Evolutionary conservation across 345 rosid species (phyloP).

Genomic region (Eucalyptus microcorys): DNA sequence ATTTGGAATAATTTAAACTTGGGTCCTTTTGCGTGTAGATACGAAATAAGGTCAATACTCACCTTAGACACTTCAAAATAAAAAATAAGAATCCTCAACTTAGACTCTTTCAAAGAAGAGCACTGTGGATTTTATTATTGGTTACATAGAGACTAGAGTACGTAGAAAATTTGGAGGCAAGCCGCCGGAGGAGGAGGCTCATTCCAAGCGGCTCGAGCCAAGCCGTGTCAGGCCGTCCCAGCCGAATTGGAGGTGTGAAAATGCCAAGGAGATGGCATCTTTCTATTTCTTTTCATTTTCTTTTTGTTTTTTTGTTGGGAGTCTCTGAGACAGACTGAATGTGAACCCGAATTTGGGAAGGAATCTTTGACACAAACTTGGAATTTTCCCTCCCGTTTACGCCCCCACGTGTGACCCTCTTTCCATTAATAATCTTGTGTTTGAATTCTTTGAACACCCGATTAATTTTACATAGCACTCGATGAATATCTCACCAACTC

Average conservation of each 20-base stretch:
- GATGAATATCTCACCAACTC: not conserved
- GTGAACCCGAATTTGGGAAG: not conserved
- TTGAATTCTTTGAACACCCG: not conserved
- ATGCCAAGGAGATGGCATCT: not conserved
- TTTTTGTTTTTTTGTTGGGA: not conserved
- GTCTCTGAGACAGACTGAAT: not conserved
- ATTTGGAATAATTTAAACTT: not conserved
- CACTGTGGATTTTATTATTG: not conserved
- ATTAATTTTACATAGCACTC: not conserved
- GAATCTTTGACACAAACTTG: not conserved
- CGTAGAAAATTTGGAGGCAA: not conserved
- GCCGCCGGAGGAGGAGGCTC: not conserved
- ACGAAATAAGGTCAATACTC: not conserved
- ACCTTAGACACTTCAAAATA: not conserved
- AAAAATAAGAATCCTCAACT: not conserved
- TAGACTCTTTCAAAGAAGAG: not conserved
- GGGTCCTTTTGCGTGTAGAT: not conserved
- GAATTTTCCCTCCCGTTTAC: not conserved
- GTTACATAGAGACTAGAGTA: not conserved
- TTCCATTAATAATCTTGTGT: not conserved
- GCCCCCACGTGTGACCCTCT: not conserved
- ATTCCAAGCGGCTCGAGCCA: not conserved
- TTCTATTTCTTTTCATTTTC: accelerated
- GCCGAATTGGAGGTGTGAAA: not conserved
- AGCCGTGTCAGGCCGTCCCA: not conserved